A percentile compares a stretch with the other conserved stretches of the same genome.
Evolutionary conservation across 2,329 filamentous ascomycete genomes (phyloP).

Genomic region (Neonectria hederae): DNA sequence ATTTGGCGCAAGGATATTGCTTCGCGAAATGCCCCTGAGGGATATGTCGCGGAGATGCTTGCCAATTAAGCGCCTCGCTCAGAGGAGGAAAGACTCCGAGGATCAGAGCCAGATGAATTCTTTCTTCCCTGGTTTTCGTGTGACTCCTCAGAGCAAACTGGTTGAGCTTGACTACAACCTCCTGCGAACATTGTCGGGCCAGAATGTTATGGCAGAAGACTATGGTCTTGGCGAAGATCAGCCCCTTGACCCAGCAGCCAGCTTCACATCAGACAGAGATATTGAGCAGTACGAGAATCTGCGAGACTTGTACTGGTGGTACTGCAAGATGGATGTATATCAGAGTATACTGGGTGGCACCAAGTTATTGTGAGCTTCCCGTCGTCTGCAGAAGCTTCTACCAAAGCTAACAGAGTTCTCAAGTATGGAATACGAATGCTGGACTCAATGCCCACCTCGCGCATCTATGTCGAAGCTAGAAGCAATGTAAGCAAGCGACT

Average conservation of each 20-base stretch:
- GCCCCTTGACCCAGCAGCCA: conserved; percentile 35
- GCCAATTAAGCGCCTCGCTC: conserved; percentile 61
- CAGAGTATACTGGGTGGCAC: conserved; percentile 91
- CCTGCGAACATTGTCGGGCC: conserved; percentile 54
- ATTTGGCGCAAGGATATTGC: conserved; percentile 81
- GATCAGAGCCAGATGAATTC: conserved; percentile 47
- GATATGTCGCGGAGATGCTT: conserved; percentile 78
- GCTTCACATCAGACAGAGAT: conserved; percentile 64
- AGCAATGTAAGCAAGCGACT: conserved; percentile 65
- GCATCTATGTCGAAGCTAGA: conserved; percentile 80
- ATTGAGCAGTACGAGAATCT: conserved; percentile 83
- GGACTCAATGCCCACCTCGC: conserved; percentile 89
- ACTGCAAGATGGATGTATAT: conserved; percentile 91
- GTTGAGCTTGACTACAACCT: conserved; percentile 55
- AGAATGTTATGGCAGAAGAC: conserved; percentile 49
- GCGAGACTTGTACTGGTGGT: conserved; percentile 95
- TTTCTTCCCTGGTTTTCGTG: conserved; percentile 39
- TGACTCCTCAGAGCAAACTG: conserved; percentile 37
- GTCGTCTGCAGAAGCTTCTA: background rate
- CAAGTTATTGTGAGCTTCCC: conserved; percentile 75
- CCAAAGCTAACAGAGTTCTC: conserved; percentile 30
- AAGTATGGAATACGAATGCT: conserved; percentile 81
- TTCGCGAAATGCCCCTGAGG: conserved; percentile 83
- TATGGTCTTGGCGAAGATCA: conserved; percentile 48
- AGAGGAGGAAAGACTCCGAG: conserved; percentile 47